Evolutionary conservation across 2,329 filamentous ascomycete species (phyloP).

Genomic region (Madurella mycetomatis): DNA sequence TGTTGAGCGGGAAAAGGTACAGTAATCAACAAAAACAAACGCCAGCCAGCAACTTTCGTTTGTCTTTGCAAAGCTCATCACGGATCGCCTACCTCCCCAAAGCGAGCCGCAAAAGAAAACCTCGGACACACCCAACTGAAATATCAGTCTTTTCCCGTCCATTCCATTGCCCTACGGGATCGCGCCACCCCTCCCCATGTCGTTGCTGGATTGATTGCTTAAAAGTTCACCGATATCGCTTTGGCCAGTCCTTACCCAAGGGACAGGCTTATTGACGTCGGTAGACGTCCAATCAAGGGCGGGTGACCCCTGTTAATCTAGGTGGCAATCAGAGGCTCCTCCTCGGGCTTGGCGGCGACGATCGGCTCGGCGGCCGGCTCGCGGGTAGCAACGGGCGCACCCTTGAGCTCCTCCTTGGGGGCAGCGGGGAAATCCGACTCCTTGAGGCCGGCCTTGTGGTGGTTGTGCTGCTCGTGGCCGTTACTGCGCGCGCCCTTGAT

Average conservation of each 20-base stretch:
- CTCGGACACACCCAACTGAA: too few relatives aligned
- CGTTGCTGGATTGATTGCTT: background rate
- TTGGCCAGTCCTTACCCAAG: background rate
- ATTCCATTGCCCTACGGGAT: too few relatives aligned
- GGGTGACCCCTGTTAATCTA: conserved; percentile 19
- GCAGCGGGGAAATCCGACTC: conserved; percentile 48
- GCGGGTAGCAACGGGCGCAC: conserved; percentile 3
- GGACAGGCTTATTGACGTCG: background rate
- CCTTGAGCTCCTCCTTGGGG: conserved; percentile 36
- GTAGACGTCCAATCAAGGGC: background rate
- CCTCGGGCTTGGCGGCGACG: conserved; percentile 19
- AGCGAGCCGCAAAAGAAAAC: too few relatives aligned
- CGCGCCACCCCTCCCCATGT: too few relatives aligned
- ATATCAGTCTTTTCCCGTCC: too few relatives aligned
- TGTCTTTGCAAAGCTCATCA: background rate
- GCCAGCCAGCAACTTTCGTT: background rate
- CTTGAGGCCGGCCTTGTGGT: conserved; percentile 31
- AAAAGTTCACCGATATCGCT: background rate
- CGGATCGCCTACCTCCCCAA: background rate
- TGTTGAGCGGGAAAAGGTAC: background rate
- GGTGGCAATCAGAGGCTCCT: conserved; percentile 33
- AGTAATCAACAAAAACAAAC: background rate
- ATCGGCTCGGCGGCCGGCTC: conserved; percentile 2
- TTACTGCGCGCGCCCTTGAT: conserved; percentile 41
- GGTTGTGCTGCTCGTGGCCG: conserved; percentile 24